Base-by-base conservation (phyloP, 129 eudicot species). In the Solidago caesia region DNA sequence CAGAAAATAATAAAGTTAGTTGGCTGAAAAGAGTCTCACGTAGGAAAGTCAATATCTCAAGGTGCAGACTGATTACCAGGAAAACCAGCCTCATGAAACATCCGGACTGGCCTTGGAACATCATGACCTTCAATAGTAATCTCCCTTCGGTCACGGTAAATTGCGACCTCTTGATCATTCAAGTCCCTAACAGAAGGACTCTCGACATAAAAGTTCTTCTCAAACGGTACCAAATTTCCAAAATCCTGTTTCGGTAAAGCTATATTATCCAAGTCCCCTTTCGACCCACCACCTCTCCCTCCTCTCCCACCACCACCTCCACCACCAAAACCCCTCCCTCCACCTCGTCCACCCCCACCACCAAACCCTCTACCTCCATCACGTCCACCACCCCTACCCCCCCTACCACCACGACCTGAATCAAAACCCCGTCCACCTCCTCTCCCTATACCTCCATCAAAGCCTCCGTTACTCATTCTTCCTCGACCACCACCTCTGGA, bases 171-270 rank as follows among this genome's bases (percentile, higher is more conserved):
- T 25, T 91, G 97, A 11, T 91, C 97, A 45, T 77, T 83, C 97
- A 94, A 88, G 64, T 87, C 89, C 29, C 85, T 77, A 52, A 95
- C 96, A 21, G 93, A 74, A 2, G 82, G 87, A 74, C 80, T 82
- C 86, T 95, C 97, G 8, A 85, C 68, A 71, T 95, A 95, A 62
- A 95, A 95, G 57, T 85, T 86, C 88, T 95, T 95, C 84, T 79
- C 89, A 74, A 95, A 91, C 12, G 93, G 88, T 8, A 95, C 92
- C 89, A 91, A 77, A 53, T 88, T 84, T 58, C 89, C 82, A 84
- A 95, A 95, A 79, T 95, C 94, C 58, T 84, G 99, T 78, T 81
- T 95, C 6, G 97, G 97, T 79, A 95, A 89, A 70, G 97, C 47
- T 71, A 95, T 86, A 49, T 64, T 84, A 75, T 95, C 86, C 66